Conservation (phyloP, 73 alveolate genomes). For the Uronychia setigera region DNA sequence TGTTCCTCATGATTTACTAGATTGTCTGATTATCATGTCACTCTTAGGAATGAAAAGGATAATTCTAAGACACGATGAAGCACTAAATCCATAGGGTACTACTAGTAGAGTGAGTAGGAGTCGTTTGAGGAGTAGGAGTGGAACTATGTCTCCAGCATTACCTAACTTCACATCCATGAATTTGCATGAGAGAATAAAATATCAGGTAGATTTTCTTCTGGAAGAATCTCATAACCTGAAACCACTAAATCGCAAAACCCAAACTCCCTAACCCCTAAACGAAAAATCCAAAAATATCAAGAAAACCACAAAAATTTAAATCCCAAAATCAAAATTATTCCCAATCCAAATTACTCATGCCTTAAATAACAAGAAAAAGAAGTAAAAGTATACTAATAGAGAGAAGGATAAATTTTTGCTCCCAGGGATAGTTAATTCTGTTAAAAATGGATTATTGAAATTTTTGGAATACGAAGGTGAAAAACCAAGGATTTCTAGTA, state of each 20-base stretch:
- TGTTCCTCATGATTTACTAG: neutral
- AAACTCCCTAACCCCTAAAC: no score
- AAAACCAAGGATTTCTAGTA: neutral
- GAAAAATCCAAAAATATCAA: no score
- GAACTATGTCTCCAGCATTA: neutral
- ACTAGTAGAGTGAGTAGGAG: neutral
- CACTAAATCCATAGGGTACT: neutral
- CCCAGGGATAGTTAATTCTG: no score
- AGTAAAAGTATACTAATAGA: no score
- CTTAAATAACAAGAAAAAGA: no score
- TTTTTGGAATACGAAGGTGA: neutral
- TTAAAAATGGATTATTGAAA: no score
- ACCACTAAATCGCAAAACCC: no score
- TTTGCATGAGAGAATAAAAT: neutral
- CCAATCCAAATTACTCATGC: no score
- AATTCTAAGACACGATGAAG: neutral
- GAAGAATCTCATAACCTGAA: no score
- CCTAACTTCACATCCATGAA: neutral
- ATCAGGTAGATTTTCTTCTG: neutral
- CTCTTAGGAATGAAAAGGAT: neutral
- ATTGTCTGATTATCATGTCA: neutral
- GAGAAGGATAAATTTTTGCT: no score
- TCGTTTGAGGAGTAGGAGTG: neutral
- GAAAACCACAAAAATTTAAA: no score
- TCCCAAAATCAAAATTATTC: no score